Evolutionary conservation across 139 green algal species (phyloP).

Genomic region (Gonium pectorale): DNA sequence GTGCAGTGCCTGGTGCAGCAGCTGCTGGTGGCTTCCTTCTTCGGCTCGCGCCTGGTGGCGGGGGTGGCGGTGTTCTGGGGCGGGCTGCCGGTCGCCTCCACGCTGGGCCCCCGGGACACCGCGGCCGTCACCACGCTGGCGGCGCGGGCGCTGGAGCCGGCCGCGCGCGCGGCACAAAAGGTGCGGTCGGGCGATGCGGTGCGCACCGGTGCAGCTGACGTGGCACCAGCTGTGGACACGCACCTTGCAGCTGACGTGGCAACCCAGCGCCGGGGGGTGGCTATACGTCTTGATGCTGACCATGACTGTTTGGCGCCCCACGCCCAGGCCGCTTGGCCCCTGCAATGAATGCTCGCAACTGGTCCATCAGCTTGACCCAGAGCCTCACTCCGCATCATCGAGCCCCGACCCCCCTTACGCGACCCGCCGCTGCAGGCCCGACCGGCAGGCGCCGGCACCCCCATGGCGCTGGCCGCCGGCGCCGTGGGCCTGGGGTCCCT

Average conservation of each 20-base stretch:
- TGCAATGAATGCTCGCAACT: too few relatives aligned
- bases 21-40: conserved; percentile 38
- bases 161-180: conserved; percentile 17
- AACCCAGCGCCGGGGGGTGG: too few relatives aligned
- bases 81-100: conserved; percentile 31
- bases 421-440: neutral
- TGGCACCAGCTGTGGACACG: too few relatives aligned
- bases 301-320: too few relatives aligned
- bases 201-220: too few relatives aligned
- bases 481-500: neutral
- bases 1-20: conserved; percentile 43
- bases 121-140: conserved; percentile 13
- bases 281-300: neutral
- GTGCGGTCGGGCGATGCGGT: neutral
- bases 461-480: neutral
- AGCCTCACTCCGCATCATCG: too few relatives aligned
- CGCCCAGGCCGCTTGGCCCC: too few relatives aligned
- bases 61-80: conserved; percentile 30
- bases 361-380: too few relatives aligned
- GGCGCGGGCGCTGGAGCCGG: conserved; percentile 18
- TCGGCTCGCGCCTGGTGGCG: conserved; percentile 34
- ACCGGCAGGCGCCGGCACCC: neutral
- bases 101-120: conserved; percentile 20
- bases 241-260: too few relatives aligned
- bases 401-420: too few relatives aligned